Evolutionary conservation across 2,329 filamentous ascomycete species (phyloP).

Genomic region (Fusarium robinianum): DNA sequence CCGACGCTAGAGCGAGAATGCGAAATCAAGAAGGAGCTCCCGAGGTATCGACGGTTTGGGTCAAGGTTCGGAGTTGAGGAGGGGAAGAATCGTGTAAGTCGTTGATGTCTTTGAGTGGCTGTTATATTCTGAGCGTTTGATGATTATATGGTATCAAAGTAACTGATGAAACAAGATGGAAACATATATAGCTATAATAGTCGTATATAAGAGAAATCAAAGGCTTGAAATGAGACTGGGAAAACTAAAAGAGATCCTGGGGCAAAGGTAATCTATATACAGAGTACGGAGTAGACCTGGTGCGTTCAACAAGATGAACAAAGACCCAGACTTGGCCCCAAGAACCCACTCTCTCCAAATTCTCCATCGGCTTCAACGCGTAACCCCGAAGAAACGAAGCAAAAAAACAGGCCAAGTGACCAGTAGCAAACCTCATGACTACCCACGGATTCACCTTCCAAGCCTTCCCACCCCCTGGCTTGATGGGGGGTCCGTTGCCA

Average conservation of each 20-base stretch:
- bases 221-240: no score
- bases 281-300: no score
- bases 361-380: slow-evolving; percentile 13
- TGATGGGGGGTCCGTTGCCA: no score
- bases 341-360: slow-evolving; percentile 1
- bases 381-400: slow-evolving; percentile 9
- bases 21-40: slow-evolving; percentile 12
- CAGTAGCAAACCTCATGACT: slow-evolving; percentile 20
- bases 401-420: slow-evolving; percentile 1
- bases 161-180: no score
- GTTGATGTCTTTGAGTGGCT: no score
- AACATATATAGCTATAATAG: no score
- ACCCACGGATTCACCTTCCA: background rate
- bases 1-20: slow-evolving; percentile 20
- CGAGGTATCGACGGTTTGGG: no score
- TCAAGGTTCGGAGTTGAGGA: no score
- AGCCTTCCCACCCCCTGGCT: background rate
- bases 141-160: no score
- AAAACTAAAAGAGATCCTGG: slow-evolving; percentile 10
- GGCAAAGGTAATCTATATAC: slow-evolving; percentile 28
- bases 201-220: no score
- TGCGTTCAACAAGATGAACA: slow-evolving; percentile 4
- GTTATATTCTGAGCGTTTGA: no score
- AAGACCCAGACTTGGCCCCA: background rate
- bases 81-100: no score